Evolutionary conservation across 2,329 filamentous ascomycete genomes (phyloP).

Genomic region (Cadophora malorum): DNA sequence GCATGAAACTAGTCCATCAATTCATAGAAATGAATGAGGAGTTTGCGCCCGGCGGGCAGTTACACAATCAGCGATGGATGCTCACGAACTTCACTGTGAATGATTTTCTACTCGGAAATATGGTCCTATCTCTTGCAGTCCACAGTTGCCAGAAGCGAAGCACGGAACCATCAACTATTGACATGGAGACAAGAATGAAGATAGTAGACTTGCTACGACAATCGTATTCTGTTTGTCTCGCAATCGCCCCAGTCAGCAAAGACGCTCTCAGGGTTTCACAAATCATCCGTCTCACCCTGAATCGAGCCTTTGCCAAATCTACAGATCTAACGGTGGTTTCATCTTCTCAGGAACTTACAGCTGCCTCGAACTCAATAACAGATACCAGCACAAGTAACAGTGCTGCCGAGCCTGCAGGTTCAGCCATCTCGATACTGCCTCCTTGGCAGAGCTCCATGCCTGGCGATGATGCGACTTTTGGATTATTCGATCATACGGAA

Average conservation of each 20-base stretch:
- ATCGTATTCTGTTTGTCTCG: slow-evolving; percentile 27
- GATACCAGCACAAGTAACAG: neutral
- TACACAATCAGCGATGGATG: slow-evolving; percentile 40
- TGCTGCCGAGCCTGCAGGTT: neutral
- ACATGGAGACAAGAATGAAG: slow-evolving; percentile 14
- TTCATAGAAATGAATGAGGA: slow-evolving; percentile 42
- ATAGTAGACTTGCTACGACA: slow-evolving; percentile 17
- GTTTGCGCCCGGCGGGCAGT: slow-evolving; percentile 38
- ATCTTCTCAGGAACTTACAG: neutral
- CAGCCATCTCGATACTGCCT: slow-evolving; percentile 5
- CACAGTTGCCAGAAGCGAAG: slow-evolving; percentile 31
- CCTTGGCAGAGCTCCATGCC: slow-evolving; percentile 18
- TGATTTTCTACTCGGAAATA: slow-evolving; percentile 41
- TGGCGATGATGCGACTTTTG: slow-evolving; percentile 26
- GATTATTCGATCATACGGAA: slow-evolving; percentile 36
- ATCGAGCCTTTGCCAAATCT: slow-evolving; percentile 7
- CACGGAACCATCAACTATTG: slow-evolving; percentile 5
- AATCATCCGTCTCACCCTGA: slow-evolving; percentile 33
- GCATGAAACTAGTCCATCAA: slow-evolving; percentile 33
- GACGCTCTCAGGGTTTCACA: slow-evolving; percentile 32
- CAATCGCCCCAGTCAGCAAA: slow-evolving; percentile 27
- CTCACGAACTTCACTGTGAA: slow-evolving; percentile 41
- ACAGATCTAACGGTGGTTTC: neutral
- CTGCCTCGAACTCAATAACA: neutral
- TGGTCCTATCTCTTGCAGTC: slow-evolving; percentile 39